Percentiles rank a stretch among this genome's conserved stretches.
These are phyloP conservation scores for Erigeron philadelphicus DNA, from an alignment of 140 eudicot species.

Conservation along the genomic window DNA sequence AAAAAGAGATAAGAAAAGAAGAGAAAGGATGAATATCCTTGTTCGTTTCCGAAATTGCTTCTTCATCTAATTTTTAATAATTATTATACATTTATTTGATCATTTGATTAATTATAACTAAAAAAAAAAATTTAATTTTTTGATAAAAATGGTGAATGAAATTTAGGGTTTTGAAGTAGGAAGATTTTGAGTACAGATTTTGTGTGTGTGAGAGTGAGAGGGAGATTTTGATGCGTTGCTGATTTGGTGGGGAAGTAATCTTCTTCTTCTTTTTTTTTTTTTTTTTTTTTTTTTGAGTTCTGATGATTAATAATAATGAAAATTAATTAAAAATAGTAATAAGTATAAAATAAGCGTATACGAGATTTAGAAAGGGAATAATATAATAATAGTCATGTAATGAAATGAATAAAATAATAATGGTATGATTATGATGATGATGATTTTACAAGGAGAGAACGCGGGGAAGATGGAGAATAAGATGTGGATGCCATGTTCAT, in stretches of 20 bases:
- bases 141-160: too few species aligned
- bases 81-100: slow-evolving; percentile 6
- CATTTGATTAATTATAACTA: slow-evolving; percentile 12
- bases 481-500: slow-evolving; percentile 50
- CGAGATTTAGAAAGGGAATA: slow-evolving; percentile 23
- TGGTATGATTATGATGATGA: too few species aligned
- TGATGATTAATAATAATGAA: too few species aligned
- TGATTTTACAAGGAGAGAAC: slow-evolving; percentile 8
- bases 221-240: slow-evolving; percentile 26
- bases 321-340: too few species aligned
- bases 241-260: slow-evolving; percentile 14
- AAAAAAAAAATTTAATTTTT: slow-evolving; percentile 24
- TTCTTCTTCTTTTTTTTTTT: too few species aligned
- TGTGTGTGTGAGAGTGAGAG: not conserved
- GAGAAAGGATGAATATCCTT: slow-evolving; percentile 87
- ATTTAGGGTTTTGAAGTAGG: too few species aligned
- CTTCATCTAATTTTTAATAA: slow-evolving; percentile 31
- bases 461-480: slow-evolving; percentile 38
- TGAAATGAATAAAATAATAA: too few species aligned
- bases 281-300: too few species aligned
- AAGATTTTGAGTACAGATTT: not conserved
- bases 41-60: slow-evolving; percentile 56
- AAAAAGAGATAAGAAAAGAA: slow-evolving; percentile 58
- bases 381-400: too few species aligned
- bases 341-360: too few species aligned